Evolutionary conservation across 768 basidiomycete species (phyloP).

Genomic region (Naganishia onofrii): DNA sequence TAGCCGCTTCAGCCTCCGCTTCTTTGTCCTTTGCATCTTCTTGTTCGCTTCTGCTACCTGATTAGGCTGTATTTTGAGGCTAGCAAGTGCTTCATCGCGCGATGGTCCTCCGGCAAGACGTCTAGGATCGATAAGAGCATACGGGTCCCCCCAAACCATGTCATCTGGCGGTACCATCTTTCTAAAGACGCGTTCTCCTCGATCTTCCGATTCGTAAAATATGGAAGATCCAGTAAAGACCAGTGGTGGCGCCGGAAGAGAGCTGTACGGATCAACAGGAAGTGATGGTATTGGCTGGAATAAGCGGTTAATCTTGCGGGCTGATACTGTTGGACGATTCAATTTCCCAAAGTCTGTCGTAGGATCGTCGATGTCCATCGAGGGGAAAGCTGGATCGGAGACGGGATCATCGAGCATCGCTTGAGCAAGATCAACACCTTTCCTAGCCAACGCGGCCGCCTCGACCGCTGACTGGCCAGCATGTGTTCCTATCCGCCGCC

Average conservation of each 20-base stretch:
- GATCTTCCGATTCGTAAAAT: conserved; percentile 3
- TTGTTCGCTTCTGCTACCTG: conserved; percentile 7
- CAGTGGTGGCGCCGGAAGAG: conserved; percentile 2
- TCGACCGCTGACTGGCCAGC: background rate
- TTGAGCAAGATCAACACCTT: conserved; percentile 15
- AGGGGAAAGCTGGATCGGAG: background rate
- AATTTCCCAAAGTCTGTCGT: background rate
- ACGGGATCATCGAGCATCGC: background rate
- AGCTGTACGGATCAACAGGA: conserved; percentile 1
- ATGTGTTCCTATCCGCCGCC: background rate
- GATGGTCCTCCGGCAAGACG: background rate
- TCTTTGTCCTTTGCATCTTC: conserved; percentile 8
- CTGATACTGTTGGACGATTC: background rate
- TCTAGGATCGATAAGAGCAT: background rate
- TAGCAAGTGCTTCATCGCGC: background rate
- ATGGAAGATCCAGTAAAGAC: conserved; percentile 12
- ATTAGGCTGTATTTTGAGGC: background rate
- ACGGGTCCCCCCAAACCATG: conserved; percentile 10
- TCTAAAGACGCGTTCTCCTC: background rate
- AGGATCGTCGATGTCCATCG: background rate
- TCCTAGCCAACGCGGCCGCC: background rate
- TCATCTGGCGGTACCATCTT: conserved; percentile 21
- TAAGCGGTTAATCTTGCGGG: conserved; percentile 2
- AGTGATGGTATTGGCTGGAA: conserved; percentile 2
- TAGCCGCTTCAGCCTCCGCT: background rate